phyloP scores from a whole-genome alignment of 805 yeast species.

The Alloascoidea hylecoeti region DNA sequence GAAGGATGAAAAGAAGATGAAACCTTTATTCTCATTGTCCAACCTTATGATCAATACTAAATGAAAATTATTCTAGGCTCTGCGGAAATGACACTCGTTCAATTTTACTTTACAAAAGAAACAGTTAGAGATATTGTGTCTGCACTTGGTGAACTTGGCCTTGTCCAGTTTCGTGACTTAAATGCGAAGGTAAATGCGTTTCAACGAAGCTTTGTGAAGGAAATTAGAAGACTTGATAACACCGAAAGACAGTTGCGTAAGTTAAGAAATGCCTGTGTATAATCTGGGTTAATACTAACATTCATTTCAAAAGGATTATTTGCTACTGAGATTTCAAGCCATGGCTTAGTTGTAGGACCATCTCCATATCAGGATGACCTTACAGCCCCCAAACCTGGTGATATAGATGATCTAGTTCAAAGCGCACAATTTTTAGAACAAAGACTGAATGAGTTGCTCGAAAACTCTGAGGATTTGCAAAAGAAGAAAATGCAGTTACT shows the following conservation, averaged over 20 bases:
- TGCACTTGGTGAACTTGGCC: slow-evolving; percentile 74
- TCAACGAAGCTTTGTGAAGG: slow-evolving; percentile 85
- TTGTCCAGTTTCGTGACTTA: slow-evolving; percentile 80
- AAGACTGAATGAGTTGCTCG: slow-evolving; percentile 57
- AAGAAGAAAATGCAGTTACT: slow-evolving; percentile 48
- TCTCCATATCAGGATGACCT: slow-evolving; percentile 25
- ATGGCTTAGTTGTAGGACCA: slow-evolving; percentile 16
- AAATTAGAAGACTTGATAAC: slow-evolving; percentile 71
- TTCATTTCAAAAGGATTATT: slow-evolving; percentile 10
- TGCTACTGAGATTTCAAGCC: slow-evolving; percentile 15
- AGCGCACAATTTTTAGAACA: slow-evolving; percentile 58
- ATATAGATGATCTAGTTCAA: slow-evolving; percentile 57
- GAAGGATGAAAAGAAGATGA: too few relatives aligned
- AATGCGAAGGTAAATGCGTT: slow-evolving; percentile 70
- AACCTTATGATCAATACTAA: too few relatives aligned
- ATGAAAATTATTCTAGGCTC: slow-evolving; percentile 38
- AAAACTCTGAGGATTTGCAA: slow-evolving; percentile 50
- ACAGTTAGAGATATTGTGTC: slow-evolving; percentile 78
- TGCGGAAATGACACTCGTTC: slow-evolving; percentile 94
- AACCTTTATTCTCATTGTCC: too few relatives aligned
- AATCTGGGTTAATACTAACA: background rate
- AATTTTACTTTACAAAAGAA: slow-evolving; percentile 84
- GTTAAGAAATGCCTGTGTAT: background rate
- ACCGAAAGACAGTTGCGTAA: slow-evolving; percentile 73
- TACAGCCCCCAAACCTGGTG: slow-evolving; percentile 22